These are phyloP conservation scores for Chlamydomonas eustigma DNA, from an alignment of 139 green algal species.

Conservation along the genomic window DNA sequence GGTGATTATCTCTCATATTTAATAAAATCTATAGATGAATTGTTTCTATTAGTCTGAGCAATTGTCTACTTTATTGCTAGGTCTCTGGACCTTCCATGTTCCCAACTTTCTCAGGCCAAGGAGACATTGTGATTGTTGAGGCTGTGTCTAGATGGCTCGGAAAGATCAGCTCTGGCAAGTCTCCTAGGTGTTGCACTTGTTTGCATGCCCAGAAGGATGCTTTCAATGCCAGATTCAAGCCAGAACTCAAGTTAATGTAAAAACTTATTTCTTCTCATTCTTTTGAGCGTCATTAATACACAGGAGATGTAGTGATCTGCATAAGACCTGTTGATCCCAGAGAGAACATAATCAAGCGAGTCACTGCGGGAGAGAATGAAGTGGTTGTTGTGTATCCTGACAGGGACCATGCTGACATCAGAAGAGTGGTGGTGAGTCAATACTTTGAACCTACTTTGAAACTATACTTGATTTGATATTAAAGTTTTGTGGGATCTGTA, in stretches of 20 bases:
- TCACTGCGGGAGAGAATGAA: constrained; percentile 33
- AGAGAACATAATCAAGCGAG: constrained; percentile 58
- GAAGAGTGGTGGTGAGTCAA: constrained; percentile 15
- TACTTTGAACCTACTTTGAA: not conserved
- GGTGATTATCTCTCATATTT: constrained; percentile 21
- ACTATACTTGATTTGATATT: not conserved
- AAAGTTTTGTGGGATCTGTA: not conserved
- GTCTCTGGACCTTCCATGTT: constrained; percentile 49
- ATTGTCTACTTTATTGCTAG: constrained; percentile 2
- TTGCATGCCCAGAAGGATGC: too few species aligned
- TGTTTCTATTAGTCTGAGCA: not conserved
- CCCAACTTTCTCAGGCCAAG: constrained; percentile 41
- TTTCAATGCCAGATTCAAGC: too few species aligned
- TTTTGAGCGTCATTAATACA: not conserved
- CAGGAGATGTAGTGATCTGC: constrained; percentile 60
- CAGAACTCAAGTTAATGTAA: too few species aligned
- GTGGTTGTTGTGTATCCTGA: constrained; percentile 18
- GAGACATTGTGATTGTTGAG: constrained; percentile 43
- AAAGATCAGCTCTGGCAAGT: not conserved
- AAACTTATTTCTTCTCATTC: not conserved
- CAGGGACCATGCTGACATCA: constrained; percentile 11
- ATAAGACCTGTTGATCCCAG: constrained; percentile 35
- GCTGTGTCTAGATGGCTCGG: constrained; percentile 20
- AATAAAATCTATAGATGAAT: too few species aligned
- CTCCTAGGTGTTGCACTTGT: constrained; percentile 52